Evolutionary conservation across 495 filamentous ascomycete genomes (phyloP), one percentile per base, ranked within the genome.

Genomic region (Penicillium chermesinum): DNA sequence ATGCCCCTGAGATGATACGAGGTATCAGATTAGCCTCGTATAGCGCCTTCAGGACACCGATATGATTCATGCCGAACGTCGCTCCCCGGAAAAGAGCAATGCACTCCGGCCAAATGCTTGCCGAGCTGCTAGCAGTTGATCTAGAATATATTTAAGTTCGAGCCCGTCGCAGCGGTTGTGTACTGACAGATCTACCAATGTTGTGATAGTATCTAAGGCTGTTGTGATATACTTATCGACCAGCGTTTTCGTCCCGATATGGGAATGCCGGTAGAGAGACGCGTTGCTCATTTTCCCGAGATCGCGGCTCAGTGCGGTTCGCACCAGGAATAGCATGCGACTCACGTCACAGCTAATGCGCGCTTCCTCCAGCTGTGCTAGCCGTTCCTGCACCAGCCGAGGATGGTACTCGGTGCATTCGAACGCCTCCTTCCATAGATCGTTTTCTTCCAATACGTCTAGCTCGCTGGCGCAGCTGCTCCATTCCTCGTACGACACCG

Each of bases 1-100:
- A 95, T 0, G 91, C 86, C 6, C 91, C 91, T 1, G 90, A 96
- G 45, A 97, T 91, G 60, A 97, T 93, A 15, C 90, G 82, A 7
- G 91, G 91, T 2, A 96, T 77, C 2, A 95, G 72, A 1, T 77
- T 78, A 13, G 78, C 70, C 59, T 94, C 81, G 61, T 79, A 90
- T 13, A 97, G 76, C 4, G 86, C 77, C 57, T 95, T 95, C 51
- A 96, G 69, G n/a, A 96, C 91, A 2, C 91, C 91, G 50, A 96
- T 86, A 63, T 97, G 91, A 39, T 86, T 87, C 91, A 97, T 96
- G 19, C 91, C 91, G 64, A 95, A 91, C 0, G 89, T 96, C 0
- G 86, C 91, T 7, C 91, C 91, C 91, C 91, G 12, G 89, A 95
- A 15, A 96, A 75, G 2, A 95, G 72, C 46, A 96, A 67, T 0